Conservation (phyloP, 331 rosid species). For the Spiraea crenata region DNA sequence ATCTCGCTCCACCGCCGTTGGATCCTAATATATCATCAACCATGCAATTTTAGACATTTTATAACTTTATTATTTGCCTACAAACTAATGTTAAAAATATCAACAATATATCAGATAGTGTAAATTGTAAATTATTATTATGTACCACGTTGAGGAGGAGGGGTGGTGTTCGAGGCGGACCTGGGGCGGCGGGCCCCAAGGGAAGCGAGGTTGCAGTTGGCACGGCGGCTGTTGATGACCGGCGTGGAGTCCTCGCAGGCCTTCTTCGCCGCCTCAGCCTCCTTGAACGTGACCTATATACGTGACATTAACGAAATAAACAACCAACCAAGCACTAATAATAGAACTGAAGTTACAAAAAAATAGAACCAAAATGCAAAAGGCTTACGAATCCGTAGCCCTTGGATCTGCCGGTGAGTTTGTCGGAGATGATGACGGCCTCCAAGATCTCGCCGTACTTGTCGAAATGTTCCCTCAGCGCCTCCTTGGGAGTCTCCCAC, state of each 20-base stretch:
- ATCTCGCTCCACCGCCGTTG: constrained; percentile 47
- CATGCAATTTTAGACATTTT: background rate
- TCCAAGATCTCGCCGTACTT: constrained; percentile 83
- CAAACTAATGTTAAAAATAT: background rate
- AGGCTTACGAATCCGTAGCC: constrained; percentile 87
- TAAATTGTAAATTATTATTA: background rate
- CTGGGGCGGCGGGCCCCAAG: constrained; percentile 72
- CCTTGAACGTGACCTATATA: constrained; percentile 71
- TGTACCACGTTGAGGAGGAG: constrained; percentile 46
- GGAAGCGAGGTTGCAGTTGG: constrained; percentile 82
- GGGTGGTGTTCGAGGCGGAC: constrained; percentile 43
- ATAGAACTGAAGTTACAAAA: background rate
- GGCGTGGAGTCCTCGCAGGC: constrained; percentile 75
- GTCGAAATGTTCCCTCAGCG: constrained; percentile 57
- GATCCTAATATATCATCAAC: constrained; percentile 35
- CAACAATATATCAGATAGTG: background rate
- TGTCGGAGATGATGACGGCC: constrained; percentile 83
- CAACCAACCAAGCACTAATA: background rate
- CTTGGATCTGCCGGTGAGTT: constrained; percentile 82
- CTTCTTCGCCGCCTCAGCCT: constrained; percentile 76
- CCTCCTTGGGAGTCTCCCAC: constrained; percentile 87
- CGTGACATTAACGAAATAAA: background rate
- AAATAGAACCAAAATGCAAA: background rate
- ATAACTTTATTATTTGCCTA: too few relatives aligned
- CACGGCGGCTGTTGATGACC: constrained; percentile 75